These are phyloP conservation scores for Stagonosporopsis tanaceti DNA, from an alignment of 2,329 filamentous ascomycete genomes.

Conservation along the genomic window DNA sequence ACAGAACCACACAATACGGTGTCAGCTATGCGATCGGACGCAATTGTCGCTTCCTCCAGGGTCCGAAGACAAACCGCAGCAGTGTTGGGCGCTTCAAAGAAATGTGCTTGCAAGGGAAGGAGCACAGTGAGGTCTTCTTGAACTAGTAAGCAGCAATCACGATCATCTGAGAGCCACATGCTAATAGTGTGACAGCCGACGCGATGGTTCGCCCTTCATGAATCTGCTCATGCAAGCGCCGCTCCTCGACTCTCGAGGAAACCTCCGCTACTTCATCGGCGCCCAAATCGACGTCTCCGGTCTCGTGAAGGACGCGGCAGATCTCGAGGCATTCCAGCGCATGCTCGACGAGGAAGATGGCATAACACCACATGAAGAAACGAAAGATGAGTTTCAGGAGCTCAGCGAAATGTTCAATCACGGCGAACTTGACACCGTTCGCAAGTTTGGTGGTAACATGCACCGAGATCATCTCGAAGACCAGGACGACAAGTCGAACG, in stretches of 20 bases:
- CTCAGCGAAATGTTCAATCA: slow-evolving; percentile 75
- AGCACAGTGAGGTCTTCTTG: slow-evolving; percentile 76
- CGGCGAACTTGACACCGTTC: slow-evolving; percentile 70
- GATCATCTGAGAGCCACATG: background rate
- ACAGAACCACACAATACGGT: slow-evolving; percentile 77
- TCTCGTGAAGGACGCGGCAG: slow-evolving; percentile 70
- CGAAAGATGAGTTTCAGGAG: slow-evolving; percentile 70
- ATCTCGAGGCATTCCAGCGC: slow-evolving; percentile 67
- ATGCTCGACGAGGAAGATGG: slow-evolving; percentile 53
- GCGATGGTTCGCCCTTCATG: slow-evolving; percentile 80
- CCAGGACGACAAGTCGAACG: slow-evolving; percentile 50
- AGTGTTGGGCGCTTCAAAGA: slow-evolving; percentile 70
- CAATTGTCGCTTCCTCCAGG: slow-evolving; percentile 82
- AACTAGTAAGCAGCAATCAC: slow-evolving; percentile 66
- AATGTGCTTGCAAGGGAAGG: slow-evolving; percentile 68
- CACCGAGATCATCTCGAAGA: slow-evolving; percentile 63
- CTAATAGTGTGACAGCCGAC: slow-evolving; percentile 57
- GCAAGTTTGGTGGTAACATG: slow-evolving; percentile 69
- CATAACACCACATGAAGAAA: slow-evolving; percentile 36
- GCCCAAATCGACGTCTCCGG: slow-evolving; percentile 77
- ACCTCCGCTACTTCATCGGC: slow-evolving; percentile 73
- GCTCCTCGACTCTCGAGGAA: slow-evolving; percentile 71
- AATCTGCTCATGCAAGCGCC: slow-evolving; percentile 79
- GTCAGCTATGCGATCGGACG: slow-evolving; percentile 76
- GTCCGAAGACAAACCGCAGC: slow-evolving; percentile 71